Base-by-base conservation (phyloP, 257 asterid genomes). In the Linaria vulgaris region DNA sequence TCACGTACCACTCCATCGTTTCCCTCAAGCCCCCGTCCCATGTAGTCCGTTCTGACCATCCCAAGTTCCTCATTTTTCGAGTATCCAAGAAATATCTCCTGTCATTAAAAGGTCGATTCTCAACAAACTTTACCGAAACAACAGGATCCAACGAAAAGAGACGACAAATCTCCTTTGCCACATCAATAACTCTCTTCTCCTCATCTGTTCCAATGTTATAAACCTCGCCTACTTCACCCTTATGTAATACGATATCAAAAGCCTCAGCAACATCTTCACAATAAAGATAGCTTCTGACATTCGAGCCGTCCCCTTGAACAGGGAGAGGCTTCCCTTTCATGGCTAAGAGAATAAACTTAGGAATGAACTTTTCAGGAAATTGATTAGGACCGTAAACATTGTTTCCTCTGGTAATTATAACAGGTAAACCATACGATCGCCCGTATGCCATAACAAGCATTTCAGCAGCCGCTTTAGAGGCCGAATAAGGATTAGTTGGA, bases 381-480 rank as follows among this genome's bases (percentile, higher is more conserved):
- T 79, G 84, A 44, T 72, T 72, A 53, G 84, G 78, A 9, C 84
- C 81, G 14, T 79, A 79, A 13, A 79, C 84, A 43, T 79, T 79
- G 66, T 79, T 79, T 58, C 84, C 83, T 54, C 85, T 69, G 1
- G 85, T 80, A 69, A 75, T 80, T 59, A 80, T 77, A 22, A 80
- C 78, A n/a, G 85, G 82, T 9, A 80, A 52, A 6, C 72, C 76
- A 30, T 76, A 79, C 14, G 85, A 80, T 12, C 80, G 50, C 15
- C 82, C 80, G 47, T 73, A 80, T 8, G 85, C 85, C 85, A 80
- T 64, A 9, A 76, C 80, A 15, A 79, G 78, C 85, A 79, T 79
- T 67, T 79, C 85, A 4, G 85, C 85, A 59, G 82, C 85, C 8
- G 85, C 82, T 70, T 80, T 80, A 1, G 85, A 73, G 25, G 85